Evolutionary conservation across 441 rosid genomes (phyloP), one percentile per base, ranked within the genome.

Genomic region (Capsella rubella): DNA sequence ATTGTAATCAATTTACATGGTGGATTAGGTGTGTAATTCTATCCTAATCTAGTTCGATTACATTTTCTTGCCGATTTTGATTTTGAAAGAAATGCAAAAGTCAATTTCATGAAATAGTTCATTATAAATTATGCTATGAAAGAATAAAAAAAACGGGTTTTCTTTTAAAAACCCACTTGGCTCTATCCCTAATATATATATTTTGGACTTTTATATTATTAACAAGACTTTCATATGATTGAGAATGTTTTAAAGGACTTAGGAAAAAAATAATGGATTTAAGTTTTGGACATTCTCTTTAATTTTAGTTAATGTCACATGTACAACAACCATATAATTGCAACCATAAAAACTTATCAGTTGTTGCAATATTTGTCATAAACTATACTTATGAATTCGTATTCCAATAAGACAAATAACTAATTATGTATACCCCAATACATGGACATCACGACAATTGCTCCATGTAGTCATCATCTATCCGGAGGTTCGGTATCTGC

Each of bases 251-350:
- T 31, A 8, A 15, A 59, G 56, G n/a, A 51, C 49, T 14, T 66
- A n/a, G 3, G 54, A 18, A 46, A 16, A 16, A 46, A 27, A 55
- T 8, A 2, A 63, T 13, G 10, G 43, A 28, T 46, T 69, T 47
- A 12, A 53, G 49, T 45, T 68, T 5, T 35, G 28, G 54, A 35
- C 63, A 59, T 51, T 42, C 51, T 58, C 13, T 60, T 65, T 77
- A 52, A 58, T 58, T 31, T 34, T 77, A 29, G 76, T 65, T 66
- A 51, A 59, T 58, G 52, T 63, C 64, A 77, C 77, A 77, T 77
- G 69, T 34, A 47, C 52, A 65, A 43, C 76, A 58, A 42, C 72
- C 76, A 46, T 32, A 64, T 76, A 64, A 76, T 76, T 64, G 79
- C 64, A 54, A 54, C 58, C 9, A 61, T 34, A 37, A 15, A 46